These are phyloP conservation scores for Singerocomus rubriflavus DNA, from an alignment of 1,284 basidiomycete species.

Conservation along the genomic window DNA sequence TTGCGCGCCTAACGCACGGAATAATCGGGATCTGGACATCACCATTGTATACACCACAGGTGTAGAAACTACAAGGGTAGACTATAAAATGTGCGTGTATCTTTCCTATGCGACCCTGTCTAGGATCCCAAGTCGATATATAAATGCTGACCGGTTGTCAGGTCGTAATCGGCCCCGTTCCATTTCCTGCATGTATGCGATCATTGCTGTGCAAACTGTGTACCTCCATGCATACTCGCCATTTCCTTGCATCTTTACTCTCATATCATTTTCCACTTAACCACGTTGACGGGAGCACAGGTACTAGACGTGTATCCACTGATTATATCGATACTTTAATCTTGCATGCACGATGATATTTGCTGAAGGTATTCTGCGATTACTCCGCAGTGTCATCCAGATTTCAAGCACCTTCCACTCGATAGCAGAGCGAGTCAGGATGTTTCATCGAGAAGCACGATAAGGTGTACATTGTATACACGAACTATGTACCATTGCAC, in stretches of 20 bases:
- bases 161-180: slow-evolving; percentile 50
- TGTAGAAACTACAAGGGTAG: slow-evolving; percentile 39
- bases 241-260: slow-evolving; percentile 1
- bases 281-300: slow-evolving; percentile 19
- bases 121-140: slow-evolving; percentile 9
- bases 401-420: not conserved
- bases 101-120: slow-evolving; percentile 20
- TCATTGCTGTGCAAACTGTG: slow-evolving; percentile 6
- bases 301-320: slow-evolving; percentile 24
- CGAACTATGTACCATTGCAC: slow-evolving; percentile 2
- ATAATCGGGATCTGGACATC: slow-evolving; percentile 94
- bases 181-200: slow-evolving; percentile 2
- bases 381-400: not conserved
- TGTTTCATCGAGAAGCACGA: not conserved
- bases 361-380: not conserved
- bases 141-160: slow-evolving; percentile 66
- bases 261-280: not conserved
- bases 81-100: slow-evolving; percentile 79
- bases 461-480: slow-evolving; percentile 2
- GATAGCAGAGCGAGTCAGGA: not conserved
- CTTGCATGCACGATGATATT: not conserved
- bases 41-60: slow-evolving; percentile 64
- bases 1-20: slow-evolving; percentile 85
- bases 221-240: slow-evolving; percentile 6
- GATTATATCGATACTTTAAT: slow-evolving; percentile 6